Conservation (phyloP, 163 green algal genomes). For the Scenedesmus sp. region DNA sequence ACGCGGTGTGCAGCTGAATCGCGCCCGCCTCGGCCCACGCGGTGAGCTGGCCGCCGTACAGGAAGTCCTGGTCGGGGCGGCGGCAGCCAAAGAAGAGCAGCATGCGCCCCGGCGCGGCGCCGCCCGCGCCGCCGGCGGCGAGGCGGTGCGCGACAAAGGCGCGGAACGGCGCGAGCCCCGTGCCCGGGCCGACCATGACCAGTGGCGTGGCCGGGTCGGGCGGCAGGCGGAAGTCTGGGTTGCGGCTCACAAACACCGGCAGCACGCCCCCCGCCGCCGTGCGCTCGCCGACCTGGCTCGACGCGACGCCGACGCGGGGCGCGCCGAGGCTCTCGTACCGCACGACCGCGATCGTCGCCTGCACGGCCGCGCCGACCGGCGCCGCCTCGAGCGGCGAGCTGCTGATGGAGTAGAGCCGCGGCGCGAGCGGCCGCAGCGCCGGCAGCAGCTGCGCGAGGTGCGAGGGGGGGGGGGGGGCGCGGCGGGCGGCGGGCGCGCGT, state of each 20-base stretch:
- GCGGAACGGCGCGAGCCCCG: conserved; percentile 90
- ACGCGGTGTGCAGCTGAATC: conserved; percentile 69
- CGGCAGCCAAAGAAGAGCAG: conserved; percentile 96
- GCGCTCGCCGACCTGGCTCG: conserved; percentile 54
- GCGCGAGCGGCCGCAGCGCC: conserved; percentile 80
- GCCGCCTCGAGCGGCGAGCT: conserved; percentile 68
- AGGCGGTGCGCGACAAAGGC: conserved; percentile 69
- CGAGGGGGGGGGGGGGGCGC: background rate
- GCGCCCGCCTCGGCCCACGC: conserved; percentile 53
- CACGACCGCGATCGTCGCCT: conserved; percentile 79
- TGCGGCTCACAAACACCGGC: conserved; percentile 83
- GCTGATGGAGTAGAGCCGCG: conserved; percentile 93
- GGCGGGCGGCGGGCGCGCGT: background rate
- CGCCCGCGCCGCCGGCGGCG: conserved; percentile 6
- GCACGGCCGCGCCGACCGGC: conserved; percentile 22
- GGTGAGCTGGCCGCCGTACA: conserved; percentile 82
- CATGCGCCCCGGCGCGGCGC: conserved; percentile 57
- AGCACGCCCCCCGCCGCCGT: conserved; percentile 62
- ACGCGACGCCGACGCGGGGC: conserved; percentile 74
- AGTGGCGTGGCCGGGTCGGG: conserved; percentile 66
- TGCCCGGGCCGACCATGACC: conserved; percentile 93
- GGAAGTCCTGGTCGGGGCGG: conserved; percentile 83
- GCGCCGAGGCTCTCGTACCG: conserved; percentile 64
- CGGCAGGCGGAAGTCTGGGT: conserved; percentile 91
- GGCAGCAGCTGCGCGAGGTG: conserved; percentile 49